Base-by-base conservation (phyloP, 768 basidiomycete species). In the Mycena floridula region DNA sequence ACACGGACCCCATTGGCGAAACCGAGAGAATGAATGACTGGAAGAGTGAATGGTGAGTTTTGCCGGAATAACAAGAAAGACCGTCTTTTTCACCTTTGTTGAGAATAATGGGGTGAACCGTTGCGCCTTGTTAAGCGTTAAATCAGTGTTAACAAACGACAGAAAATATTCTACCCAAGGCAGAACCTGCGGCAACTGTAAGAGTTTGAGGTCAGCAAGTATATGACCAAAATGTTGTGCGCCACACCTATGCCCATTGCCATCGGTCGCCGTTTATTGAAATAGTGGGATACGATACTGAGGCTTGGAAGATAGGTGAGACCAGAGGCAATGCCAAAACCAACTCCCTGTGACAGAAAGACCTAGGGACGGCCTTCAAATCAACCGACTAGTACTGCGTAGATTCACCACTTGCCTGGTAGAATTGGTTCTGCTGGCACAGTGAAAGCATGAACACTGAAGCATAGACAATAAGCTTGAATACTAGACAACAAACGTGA, bases 221-320 rank as follows among this genome's bases (percentile, higher is more conserved):
- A 39, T 39, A 15, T 23, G 60, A 50, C 36, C 55, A 15, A n/a
- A n/a, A n/a, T n/a, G n/a, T n/a, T 56, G 39, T 16, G 53, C 49
- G 70, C 65, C 1, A 70, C 65, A 25, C 67, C 69, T 37, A 79
- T 56, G 12, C 73, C 68, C 55, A 73, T 71, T 0, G 70, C 74
- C 26, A 72, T 52, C 16, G 66, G 62, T n/a, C 69, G 65, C 7
- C 63, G 60, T 15, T 49, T 51, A 22, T 62, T 52, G 58, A 77
- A 79, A 48, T 69, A 66, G 39, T 76, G 74, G 6, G 67, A 63
- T 16, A 74, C 49, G 23, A 75, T 59, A 8, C 65, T 61, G 47
- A 74, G 54, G 16, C 62, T 50, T 52, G 66, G 74, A 20, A 71
- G 50, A 48, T 72, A 74, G 13, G 68, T 42, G 23, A 72, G 25